Evolutionary conservation across 2,329 filamentous ascomycete genomes (phyloP), one percentile per base, ranked within the genome.

Genomic region (Cryoendolithus antarcticus): DNA sequence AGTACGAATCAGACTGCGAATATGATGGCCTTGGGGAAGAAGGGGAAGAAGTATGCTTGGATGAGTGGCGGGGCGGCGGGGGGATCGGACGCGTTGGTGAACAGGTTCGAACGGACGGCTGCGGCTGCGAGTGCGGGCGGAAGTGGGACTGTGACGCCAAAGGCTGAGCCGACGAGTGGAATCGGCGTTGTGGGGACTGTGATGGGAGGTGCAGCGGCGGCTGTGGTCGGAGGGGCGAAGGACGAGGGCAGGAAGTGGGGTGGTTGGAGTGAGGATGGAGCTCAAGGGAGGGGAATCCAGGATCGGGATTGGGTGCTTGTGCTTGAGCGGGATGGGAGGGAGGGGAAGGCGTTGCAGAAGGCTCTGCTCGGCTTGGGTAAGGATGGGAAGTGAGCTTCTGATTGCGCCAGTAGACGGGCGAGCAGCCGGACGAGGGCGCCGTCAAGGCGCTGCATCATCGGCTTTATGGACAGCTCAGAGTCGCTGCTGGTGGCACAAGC

Each of bases 1-100:
- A 82, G 80, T 46, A 86, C 89, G 19, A 94, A 95, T 56, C 71
- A 77, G 40, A 94, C 88, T 0, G 84, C 84, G 39, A 78, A 76
- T 45, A 74, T 86, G 66, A 71, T 86, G 32, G 80, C 81, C 40
- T 34, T 70, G 73, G 57, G 74, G 75, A 75, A 75, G 59, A 72
- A 66, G 37, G 62, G 66, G 50, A 81, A 82, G 57, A 78, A 78
- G 48, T 86, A 86, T 55, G 74, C 75, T 27, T 86, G 82, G 82
- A 80, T 86, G 79, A 79, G 67, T 10, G 68, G 70, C 6, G 72
- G 51, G 72, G 75, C 36, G 67, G 29, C 72, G 63, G 54, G 77
- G 69, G 19, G 19, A 3, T 21, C 19, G 19, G 19, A 21, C 6
- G 19, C 19, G 19, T 21, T 21, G 19, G 19, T 74, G 70, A 57